Evolutionary conservation across 2,329 filamentous ascomycete genomes (phyloP), one percentile per base, ranked within the genome.

Genomic region (Chaetomium sp.): DNA sequence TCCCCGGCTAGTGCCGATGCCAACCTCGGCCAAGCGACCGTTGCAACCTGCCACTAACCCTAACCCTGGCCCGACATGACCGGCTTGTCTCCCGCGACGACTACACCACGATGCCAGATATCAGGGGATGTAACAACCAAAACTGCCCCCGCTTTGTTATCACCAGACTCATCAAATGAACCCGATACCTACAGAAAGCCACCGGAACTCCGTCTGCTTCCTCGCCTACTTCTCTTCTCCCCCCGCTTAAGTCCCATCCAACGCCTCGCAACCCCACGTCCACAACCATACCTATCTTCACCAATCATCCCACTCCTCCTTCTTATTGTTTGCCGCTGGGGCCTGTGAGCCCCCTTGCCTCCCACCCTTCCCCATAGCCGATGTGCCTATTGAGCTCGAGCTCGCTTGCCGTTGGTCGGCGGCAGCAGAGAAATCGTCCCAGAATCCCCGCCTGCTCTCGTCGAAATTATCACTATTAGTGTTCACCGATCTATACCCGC

Each of bases 361-460:
- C 59, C 75, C 77, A 47, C 83, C 81, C 77, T 83, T 85, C 38
- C 83, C 82, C 83, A 87, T 86, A 23, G 85, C 85, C 64, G 83
- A 80, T 23, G 85, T 87, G 35, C 85, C 85, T 66, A 87, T 85
- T 2, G 84, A 79, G 71, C 79, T 84, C 64, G 78, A 77, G 51
- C 74, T 75, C 27, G 67, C 65, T 67, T 72, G 73, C 65, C 79
- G 77, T 72, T 85, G 81, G 78, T 89, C 85, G 0, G 87, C 89
- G 29, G 89, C 77, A 31, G 85, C 86, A 0, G 92, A 89, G 77
- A 98, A 97, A 70, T 90, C 90, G 75, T 97, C 93, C 93, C 93
- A 97, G 78, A 97, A 97, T 70, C 91, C 90, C 75, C 90, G 90
- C 77, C 89, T 90, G 85, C 76, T 90, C 83, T 81, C 82, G 72